Base-by-base conservation (phyloP, 371 early-diverging fungal species). In the Apophysomyces elegans region DNA sequence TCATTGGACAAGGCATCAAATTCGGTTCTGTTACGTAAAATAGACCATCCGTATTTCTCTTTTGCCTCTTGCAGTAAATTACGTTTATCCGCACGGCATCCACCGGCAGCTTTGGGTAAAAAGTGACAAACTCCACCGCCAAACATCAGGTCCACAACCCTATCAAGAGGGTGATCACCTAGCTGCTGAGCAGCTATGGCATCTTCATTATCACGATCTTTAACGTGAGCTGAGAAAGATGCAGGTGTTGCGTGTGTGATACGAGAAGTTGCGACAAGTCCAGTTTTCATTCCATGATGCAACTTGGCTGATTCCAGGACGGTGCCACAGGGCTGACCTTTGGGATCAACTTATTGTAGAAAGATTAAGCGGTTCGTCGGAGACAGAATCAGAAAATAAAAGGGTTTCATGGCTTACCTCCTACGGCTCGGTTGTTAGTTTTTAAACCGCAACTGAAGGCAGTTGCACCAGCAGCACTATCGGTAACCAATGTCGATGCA, bases 381-480 rank as follows among this genome's bases (percentile, higher is more conserved):
- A 43, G 26, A 16, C 16, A 47, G 54, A 58, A 57, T 7, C 6
- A 9, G 14, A 26, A 26, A 26, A 26, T 26, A 26, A 26, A 26
- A 26, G 0, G 32, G 32, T 26, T 26, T 26, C 3, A 26, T 26
- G 32, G 32, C 32, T 56, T 79, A 80, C 88, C 88, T 66, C 77
- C 91, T 60, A 96, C 89, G 11, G 95, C 97, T 8, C 89, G 90
- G 69, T 96, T 96, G 78, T 91, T 93, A 0, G 93, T 86, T 81
- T 95, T 95, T n/a, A 86, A 38, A 5, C 79, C 90, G 68, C 95
- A 95, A 9, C 93, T 80, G 71, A 91, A 95, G 1, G 95, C 96
- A 0, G 96, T 96, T 5, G 96, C 98, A 2, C 96, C 98, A 12
- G 98, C 96, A 12, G 96, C 98, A 38, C 94, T 94, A 74, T 97